Base-by-base conservation (phyloP, 1,139 yeast genomes). In the Suhomyces bokatorum region DNA sequence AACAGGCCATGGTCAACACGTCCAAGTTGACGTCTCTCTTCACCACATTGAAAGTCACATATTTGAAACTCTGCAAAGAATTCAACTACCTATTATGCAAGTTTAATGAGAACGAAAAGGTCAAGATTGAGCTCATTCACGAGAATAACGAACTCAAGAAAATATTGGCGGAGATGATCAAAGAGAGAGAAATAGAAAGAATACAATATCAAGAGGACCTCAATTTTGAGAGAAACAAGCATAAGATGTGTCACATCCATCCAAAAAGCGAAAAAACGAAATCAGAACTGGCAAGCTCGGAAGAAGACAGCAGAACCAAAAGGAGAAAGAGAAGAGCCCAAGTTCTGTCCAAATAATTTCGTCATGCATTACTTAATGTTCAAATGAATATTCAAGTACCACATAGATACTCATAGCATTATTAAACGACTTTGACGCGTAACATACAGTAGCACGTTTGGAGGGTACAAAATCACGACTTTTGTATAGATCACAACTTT, bases 21-120 rank as follows among this genome's bases (percentile, higher is more conserved):
- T 53, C 56, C 24, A 62, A 57, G 45, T 44, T 67, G 32, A 56
- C 62, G 17, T 60, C 67, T 2, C 60, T 68, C 7, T 67, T 64
- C 54, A 60, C 68, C 3, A 60, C 69, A 2, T 59, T 68, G 41
- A 66, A 66, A 42, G 58, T 64, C 3, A 67, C 73, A 9, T 68
- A 68, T 49, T 52, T 68, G 47, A 67, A 68, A 49, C 57, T 68
- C 42, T 68, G 73, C 48, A 67, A 65, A 43, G 73, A 68, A 44
- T 67, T 67, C 57, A 68, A 68, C 48, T 67, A 63, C 47, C 53
- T 68, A 32, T 56, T 68, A 44, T 55, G 58, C 37, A 66, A 66
- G 50, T 68, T 68, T 54, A 67, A 67, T 45, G 70, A 67, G 42
- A 68, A 67, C 47, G 73, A 68, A 52, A 53, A 57, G 42, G 55